These are phyloP conservation scores for Tylopilus sp. DNA, from an alignment of 1,284 basidiomycete genomes.

Conservation along the genomic window DNA sequence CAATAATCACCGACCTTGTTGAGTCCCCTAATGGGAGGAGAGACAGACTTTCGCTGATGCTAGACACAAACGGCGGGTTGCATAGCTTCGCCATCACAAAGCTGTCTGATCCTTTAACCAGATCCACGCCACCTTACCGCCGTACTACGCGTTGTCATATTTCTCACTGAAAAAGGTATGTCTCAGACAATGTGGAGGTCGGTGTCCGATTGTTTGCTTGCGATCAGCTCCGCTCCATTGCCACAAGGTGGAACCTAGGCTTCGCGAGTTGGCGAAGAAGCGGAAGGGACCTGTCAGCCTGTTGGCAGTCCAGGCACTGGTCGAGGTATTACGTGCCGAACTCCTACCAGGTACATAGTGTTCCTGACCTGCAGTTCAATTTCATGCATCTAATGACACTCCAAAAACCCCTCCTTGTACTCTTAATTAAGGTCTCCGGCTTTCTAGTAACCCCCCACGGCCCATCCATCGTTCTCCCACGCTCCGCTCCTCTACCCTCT, in stretches of 20 bases:
- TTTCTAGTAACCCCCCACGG: not conserved
- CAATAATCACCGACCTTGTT: conserved; percentile 1
- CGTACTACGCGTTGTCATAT: conserved; percentile 6
- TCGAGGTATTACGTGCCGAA: conserved; percentile 1
- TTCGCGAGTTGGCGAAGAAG: conserved; percentile 3
- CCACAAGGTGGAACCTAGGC: conserved; percentile 1
- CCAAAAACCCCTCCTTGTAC: not conserved
- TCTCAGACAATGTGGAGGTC: not conserved
- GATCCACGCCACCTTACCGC: conserved; percentile 9
- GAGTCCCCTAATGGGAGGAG: not conserved
- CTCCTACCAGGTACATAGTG: not conserved
- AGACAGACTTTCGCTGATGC: conserved; percentile 6
- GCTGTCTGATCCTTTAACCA: not conserved
- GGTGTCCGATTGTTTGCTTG: not conserved
- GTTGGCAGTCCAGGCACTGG: conserved; percentile 7
- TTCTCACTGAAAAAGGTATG: conserved; percentile 3
- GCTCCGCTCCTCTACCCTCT: conserved; percentile 5
- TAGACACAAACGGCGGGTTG: not conserved
- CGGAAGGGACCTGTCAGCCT: conserved; percentile 8
- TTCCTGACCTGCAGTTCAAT: not conserved
- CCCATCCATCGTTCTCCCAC: conserved; percentile 5
- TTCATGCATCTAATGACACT: not conserved
- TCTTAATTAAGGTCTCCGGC: not conserved
- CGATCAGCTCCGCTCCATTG: conserved; percentile 1
- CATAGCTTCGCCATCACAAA: not conserved